A percentile compares a stretch with the other conserved stretches of the same genome.
Evolutionary conservation across 2,329 filamentous ascomycete species (phyloP).

Genomic region (Byssothecium circinans): DNA sequence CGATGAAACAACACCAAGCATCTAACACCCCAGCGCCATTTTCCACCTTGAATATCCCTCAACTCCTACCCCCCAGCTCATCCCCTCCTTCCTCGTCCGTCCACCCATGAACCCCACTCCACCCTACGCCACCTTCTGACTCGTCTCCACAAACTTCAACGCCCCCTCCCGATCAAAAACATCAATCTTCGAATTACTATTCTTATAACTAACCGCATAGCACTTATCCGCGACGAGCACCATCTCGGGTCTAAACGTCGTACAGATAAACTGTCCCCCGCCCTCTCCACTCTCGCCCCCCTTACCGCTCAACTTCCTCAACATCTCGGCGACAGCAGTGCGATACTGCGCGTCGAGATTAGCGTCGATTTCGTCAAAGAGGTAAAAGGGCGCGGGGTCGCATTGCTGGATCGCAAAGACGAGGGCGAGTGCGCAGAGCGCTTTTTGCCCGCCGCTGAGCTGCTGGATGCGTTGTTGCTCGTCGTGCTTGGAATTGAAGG

Average conservation of each 20-base stretch:
- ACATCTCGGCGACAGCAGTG: slow-evolving; percentile 87
- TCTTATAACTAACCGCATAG: slow-evolving; percentile 89
- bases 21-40: too few relatives aligned
- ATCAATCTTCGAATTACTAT: slow-evolving; percentile 93
- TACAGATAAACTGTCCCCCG: slow-evolving; percentile 90
- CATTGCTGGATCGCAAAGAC: slow-evolving; percentile 99
- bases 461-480: slow-evolving; percentile 98
- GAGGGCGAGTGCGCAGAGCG: slow-evolving; percentile 92
- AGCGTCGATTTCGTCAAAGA: slow-evolving; percentile 98
- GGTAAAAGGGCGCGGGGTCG: slow-evolving; percentile 96
- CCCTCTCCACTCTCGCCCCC: slow-evolving; percentile 47
- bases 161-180: slow-evolving; percentile 86
- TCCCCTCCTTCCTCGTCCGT: too few relatives aligned
- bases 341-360: slow-evolving; percentile 98
- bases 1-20: too few relatives aligned
- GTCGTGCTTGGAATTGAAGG: slow-evolving; percentile 97
- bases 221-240: slow-evolving; percentile 94
- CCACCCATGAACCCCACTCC: too few relatives aligned
- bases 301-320: slow-evolving; percentile 59
- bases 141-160: slow-evolving; percentile 90
- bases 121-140: slow-evolving; percentile 50
- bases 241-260: slow-evolving; percentile 97
- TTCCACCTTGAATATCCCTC: too few relatives aligned
- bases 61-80: too few relatives aligned
- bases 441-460: slow-evolving; percentile 95